phyloP scores from a whole-genome alignment of 176 grass and related monocot species.

The Cymbopogon citratus region DNA sequence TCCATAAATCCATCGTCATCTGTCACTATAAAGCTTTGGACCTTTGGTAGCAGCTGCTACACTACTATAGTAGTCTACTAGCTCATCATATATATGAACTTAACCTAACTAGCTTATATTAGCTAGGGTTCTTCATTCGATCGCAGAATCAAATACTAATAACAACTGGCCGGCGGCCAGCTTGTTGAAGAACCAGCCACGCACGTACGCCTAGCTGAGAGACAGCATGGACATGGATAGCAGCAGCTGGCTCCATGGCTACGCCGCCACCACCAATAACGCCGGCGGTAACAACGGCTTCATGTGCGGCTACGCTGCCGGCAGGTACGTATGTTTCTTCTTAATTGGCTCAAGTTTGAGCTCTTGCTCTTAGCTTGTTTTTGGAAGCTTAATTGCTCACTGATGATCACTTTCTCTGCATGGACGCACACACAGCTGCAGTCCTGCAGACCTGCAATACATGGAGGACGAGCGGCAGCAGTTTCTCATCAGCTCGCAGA shows the following conservation, averaged over 20 bases:
- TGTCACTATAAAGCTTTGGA: neutral
- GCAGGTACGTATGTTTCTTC: neutral
- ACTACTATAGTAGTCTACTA: neutral
- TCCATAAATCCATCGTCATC: neutral
- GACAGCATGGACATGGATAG: conserved; percentile 26
- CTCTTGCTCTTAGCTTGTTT: neutral
- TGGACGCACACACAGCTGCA: neutral
- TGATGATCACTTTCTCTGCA: neutral
- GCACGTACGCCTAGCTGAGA: neutral
- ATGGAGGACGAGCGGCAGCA: conserved; percentile 23
- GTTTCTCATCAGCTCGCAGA: neutral
- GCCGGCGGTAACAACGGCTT: conserved; percentile 14
- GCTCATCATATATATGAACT: too few relatives aligned
- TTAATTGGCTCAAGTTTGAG: neutral
- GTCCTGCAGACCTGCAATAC: neutral
- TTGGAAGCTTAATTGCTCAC: neutral
- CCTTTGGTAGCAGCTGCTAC: neutral
- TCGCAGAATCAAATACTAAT: neutral
- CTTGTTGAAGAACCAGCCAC: too few relatives aligned
- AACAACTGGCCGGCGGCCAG: neutral
- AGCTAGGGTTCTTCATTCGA: neutral
- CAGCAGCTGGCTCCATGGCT: conserved; percentile 30
- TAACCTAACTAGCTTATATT: too few relatives aligned
- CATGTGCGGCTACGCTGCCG: conserved; percentile 33
- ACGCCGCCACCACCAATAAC: neutral